Evolutionary conservation across 352 stramenopile species (phyloP).

Genomic region (Pythium rhizo-oryzae): DNA sequence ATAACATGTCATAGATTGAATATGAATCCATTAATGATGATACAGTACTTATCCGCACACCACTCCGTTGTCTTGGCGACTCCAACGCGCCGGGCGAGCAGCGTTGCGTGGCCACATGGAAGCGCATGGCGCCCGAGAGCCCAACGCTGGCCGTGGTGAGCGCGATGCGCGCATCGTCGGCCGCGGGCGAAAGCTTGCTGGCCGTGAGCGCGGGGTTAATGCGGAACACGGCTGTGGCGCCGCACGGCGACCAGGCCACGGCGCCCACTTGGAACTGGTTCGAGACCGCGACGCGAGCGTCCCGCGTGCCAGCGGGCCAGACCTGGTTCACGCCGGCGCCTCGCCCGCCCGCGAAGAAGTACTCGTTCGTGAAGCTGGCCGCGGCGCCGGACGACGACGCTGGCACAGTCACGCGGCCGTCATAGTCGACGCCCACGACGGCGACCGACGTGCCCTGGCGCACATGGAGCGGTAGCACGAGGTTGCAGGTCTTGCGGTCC

Average conservation of each 20-base stretch:
- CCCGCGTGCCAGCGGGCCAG: conserved; percentile 20
- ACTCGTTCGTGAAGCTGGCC: no score
- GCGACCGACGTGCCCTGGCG: conserved; percentile 29
- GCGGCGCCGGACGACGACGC: no score
- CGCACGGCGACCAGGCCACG: conserved; percentile 33
- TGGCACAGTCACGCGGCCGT: no score
- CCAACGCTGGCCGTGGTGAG: conserved; percentile 25
- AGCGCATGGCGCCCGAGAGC: conserved; percentile 28
- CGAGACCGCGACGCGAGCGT: conserved; percentile 22
- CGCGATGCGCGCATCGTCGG: conserved; percentile 19
- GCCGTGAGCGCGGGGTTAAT: conserved; percentile 35
- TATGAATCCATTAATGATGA: background rate
- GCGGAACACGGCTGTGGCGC: conserved; percentile 27
- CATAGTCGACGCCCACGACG: conserved; percentile 29
- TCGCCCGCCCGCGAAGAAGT: conserved; percentile 32
- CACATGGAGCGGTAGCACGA: conserved; percentile 28
- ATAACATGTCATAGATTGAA: no score
- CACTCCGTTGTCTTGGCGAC: background rate
- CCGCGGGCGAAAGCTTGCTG: conserved; percentile 2
- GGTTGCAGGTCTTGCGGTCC: conserved; percentile 37
- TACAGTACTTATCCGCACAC: background rate
- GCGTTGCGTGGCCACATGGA: conserved; percentile 27
- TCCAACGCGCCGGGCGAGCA: background rate
- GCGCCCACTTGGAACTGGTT: conserved; percentile 26
- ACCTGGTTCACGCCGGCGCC: conserved; percentile 26